Evolutionary conservation across 441 rosid species (phyloP).

Genomic region (Corymbia citriodora): DNA sequence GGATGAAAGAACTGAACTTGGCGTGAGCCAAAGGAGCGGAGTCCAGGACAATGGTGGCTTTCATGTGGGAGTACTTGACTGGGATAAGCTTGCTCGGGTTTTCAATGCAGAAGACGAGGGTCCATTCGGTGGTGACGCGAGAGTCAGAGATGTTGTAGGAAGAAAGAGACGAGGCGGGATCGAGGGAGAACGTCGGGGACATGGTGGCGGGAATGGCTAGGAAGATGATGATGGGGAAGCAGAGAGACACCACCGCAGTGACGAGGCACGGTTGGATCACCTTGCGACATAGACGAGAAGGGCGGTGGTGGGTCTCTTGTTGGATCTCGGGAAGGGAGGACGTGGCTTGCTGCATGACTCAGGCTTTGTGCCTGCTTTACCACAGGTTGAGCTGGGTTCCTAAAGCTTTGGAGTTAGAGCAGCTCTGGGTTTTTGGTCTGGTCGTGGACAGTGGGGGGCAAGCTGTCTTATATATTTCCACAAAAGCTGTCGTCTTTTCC

Average conservation of each 20-base stretch:
- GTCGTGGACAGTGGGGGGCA: too few relatives aligned
- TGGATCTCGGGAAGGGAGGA: not conserved
- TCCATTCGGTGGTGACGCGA: not conserved
- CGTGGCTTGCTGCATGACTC: not conserved
- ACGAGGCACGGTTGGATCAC: too few relatives aligned
- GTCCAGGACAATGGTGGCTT: not conserved
- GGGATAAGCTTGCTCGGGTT: not conserved
- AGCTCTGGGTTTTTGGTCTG: too few relatives aligned
- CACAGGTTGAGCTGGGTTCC: too few relatives aligned
- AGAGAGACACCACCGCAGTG: fast-evolving
- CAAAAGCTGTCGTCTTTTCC: too few relatives aligned
- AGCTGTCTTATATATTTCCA: too few relatives aligned
- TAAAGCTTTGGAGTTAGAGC: too few relatives aligned
- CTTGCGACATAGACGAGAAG: too few relatives aligned
- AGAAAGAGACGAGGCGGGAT: too few relatives aligned
- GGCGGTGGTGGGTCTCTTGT: not conserved
- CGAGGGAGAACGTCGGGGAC: too few relatives aligned
- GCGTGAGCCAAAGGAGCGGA: not conserved
- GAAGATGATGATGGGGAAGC: too few relatives aligned
- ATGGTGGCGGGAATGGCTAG: too few relatives aligned
- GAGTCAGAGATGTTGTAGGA: not conserved
- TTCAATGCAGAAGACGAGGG: not conserved
- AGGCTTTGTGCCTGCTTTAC: not conserved
- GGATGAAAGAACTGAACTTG: not conserved
- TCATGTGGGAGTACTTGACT: not conserved